A percentile compares a stretch with the other conserved stretches of the same genome.
Evolutionary conservation across 179 eudicot genomes (phyloP).

Genomic region (Corrigiola litoralis): DNA sequence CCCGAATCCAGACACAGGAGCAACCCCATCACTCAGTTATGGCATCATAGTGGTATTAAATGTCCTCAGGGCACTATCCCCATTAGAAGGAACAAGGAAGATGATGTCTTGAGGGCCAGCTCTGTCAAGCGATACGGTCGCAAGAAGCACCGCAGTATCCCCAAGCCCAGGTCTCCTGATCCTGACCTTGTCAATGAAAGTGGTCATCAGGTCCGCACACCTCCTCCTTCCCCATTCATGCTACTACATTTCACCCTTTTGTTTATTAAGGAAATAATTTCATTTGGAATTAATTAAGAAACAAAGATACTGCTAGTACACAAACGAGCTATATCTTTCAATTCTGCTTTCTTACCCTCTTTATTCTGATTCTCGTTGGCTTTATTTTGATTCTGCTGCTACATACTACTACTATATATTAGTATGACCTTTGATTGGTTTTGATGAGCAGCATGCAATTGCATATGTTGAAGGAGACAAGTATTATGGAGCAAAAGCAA

Average conservation of each 20-base stretch:
- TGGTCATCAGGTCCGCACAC: constrained; percentile 82
- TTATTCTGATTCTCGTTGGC: not conserved
- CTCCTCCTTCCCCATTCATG: not conserved
- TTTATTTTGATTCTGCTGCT: not conserved
- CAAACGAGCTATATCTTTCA: too few species aligned
- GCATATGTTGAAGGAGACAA: constrained; percentile 97
- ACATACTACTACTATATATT: too few species aligned
- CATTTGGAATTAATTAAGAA: too few species aligned
- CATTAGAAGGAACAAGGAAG: constrained; percentile 81
- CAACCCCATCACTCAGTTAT: constrained; percentile 56
- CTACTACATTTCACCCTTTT: not conserved
- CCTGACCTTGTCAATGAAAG: constrained; percentile 88
- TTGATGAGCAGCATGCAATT: constrained; percentile 73
- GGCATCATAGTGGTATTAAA: constrained; percentile 66
- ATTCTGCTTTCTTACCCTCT: too few species aligned
- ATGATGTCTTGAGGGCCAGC: constrained; percentile 83
- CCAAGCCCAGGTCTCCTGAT: constrained; percentile 92
- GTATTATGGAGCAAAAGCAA: constrained; percentile 94
- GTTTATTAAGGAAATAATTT: too few species aligned
- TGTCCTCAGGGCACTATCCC: constrained; percentile 86
- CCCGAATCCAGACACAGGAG: constrained; percentile 23
- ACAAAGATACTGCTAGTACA: too few species aligned
- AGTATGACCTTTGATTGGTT: not conserved
- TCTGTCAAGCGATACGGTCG: constrained; percentile 84
- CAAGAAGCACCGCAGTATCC: constrained; percentile 62